Conservation (phyloP, 2,329 filamentous ascomycete genomes). For the Blumeria graminis region DNA sequence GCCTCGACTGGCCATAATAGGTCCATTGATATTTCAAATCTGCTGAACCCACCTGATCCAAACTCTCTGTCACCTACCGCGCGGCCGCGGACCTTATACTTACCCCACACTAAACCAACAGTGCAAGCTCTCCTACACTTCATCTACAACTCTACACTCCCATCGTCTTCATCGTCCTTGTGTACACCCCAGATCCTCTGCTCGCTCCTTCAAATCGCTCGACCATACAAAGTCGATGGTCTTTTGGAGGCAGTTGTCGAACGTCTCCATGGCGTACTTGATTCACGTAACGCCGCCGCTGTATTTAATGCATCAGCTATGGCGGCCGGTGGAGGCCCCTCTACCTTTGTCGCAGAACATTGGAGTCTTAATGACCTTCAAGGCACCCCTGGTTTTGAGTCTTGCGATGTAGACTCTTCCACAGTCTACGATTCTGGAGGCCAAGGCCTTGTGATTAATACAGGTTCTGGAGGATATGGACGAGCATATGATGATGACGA, state of each 20-base stretch:
- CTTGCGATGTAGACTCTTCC: background rate
- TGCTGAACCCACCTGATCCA: constrained; percentile 9
- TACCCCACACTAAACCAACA: constrained; percentile 78
- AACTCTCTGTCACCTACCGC: constrained; percentile 16
- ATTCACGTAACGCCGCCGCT: constrained; percentile 81
- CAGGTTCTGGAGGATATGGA: constrained; percentile 19
- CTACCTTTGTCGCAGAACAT: constrained; percentile 27
- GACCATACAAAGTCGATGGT: constrained; percentile 82
- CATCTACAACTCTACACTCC: constrained; percentile 77
- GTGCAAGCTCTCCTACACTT: constrained; percentile 79
- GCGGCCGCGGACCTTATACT: constrained; percentile 66
- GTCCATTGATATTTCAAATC: constrained; percentile 4
- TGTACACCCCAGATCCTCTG: constrained; percentile 92
- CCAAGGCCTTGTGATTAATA: constrained; percentile 22
- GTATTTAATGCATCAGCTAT: constrained; percentile 97
- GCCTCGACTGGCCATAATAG: too few species aligned
- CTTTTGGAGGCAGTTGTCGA: constrained; percentile 83
- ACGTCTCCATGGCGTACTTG: constrained; percentile 65
- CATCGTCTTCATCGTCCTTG: constrained; percentile 47
- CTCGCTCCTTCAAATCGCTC: constrained; percentile 75
- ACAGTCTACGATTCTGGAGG: too few species aligned
- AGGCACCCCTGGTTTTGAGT: constrained; percentile 4
- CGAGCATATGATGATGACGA: constrained; percentile 15
- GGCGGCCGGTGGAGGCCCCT: constrained; percentile 80
- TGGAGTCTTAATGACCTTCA: constrained; percentile 25